Evolutionary conservation across 2,329 filamentous ascomycete genomes (phyloP), one percentile per base, ranked within the genome.

Genomic region (Sclerotinia subarctica): DNA sequence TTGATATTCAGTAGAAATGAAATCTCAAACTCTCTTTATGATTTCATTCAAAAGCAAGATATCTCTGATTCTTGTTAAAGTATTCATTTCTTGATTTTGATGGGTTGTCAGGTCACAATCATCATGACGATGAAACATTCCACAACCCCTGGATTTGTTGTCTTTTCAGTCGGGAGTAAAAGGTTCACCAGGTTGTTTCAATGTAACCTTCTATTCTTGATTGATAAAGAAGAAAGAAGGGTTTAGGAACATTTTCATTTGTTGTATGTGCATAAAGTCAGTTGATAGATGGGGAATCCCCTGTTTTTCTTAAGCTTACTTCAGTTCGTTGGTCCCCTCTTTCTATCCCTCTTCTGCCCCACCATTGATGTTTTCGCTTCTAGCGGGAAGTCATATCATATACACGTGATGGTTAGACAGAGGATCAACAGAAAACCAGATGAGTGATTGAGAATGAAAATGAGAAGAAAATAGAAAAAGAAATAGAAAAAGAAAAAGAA

Each of bases 201-300:
- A 49, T 49, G 58, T 29, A 60, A 49, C 58, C 58, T 49, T 60
- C 58, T n/a, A 5, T 17, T 47, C 19, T 21, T 6, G 19, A 32
- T 10, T 46, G 26, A 21, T 60, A 6, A 15, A 17, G 19, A 11
- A 32, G 38, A 32, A 11, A 32, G 38, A 32, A 46, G 42, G 42
- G 46, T 59, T 58, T 10, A 10, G n/a, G 21, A 32, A 15, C 17
- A 15, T 32, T 47, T 60, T 60, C 4, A 32, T 57, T 56, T 57
- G 21, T 42, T 38, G 21, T 32, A 47, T n/a, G 21, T 60, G 19
- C 26, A 47, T 32, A 19, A 2, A 15, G 11, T 47, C n/a, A 32
- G 32, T 60, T 47, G 57, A 60, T 47, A 60, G 42, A 60, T 19
- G 46, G 57, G 57, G 57, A 60, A 47, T 60, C 38, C 42, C 57